Evolutionary conservation across 116 monocot genomes (phyloP), one percentile per base, ranked within the genome.

Genomic region (Iris pallida): DNA sequence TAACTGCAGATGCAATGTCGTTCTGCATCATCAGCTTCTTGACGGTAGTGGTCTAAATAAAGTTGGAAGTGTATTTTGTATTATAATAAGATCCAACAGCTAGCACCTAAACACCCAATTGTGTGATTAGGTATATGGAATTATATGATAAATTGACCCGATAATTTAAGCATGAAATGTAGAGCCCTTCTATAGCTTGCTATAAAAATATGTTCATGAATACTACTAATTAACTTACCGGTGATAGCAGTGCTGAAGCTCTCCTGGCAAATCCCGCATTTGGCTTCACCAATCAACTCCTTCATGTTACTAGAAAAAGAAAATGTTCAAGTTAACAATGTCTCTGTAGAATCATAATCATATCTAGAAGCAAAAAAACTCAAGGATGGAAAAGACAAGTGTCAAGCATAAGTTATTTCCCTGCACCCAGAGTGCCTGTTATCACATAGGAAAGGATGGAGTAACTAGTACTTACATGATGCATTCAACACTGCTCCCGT

Each of bases 401-500:
- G 30, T 30, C 30, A 30, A 30, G 30, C 30, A 30, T 30, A 30
- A 30, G 30, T 3, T 30, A 30, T 30, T 30, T 12, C 42, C 40
- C 4, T 41, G 59, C 59, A 59, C 5, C 30, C 5, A 42, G 10
- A 59, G 7, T 42, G 40, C 13, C 13, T 59, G 2, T 41, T 30
- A 42, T 42, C 0, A 41, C 30, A 59, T 9, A 47, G 45, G 16
- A 6, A 42, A 64, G 46, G 5, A 46, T 56, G 11, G 19, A 57
- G 17, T 46, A 68, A 48, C 2, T 47, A 5, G 61, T 73, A 1
- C 76, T 66, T 80, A 95, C 95, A 95, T 88, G 75, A 88, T 83
- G 63, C 91, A 95, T 64, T 95, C 95, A 45, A 95, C 95, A 79
- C 91, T 91, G 67, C 88, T 82, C 16, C 86, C 95, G 78, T 95